Percentiles rank a stretch among this genome's conserved stretches.
Conservation (phyloP, 1,284 basidiomycete genomes). For the Leccinum holopus region DNA sequence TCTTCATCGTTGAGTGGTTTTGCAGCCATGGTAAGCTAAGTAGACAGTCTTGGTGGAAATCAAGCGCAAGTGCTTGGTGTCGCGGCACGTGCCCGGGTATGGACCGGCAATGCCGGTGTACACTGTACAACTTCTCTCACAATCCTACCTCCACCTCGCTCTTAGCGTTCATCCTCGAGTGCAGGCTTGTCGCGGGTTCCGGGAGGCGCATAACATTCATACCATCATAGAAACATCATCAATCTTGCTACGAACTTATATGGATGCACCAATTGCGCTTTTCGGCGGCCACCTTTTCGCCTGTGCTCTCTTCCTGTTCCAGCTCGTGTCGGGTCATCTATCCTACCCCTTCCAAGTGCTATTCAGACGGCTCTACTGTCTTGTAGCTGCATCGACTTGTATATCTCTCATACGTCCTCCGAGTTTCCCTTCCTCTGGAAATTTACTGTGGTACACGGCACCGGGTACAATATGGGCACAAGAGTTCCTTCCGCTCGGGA, state of each 20-base stretch:
- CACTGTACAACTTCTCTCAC: no score
- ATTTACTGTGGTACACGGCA: constrained; percentile 66
- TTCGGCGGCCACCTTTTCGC: constrained; percentile 23
- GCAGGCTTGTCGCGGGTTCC: neutral
- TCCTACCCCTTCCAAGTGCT: constrained; percentile 20
- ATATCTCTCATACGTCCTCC: constrained; percentile 35
- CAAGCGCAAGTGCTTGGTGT: no score
- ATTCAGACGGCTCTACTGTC: constrained; percentile 24
- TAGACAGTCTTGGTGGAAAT: constrained; percentile 26
- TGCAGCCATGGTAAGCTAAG: constrained; percentile 45
- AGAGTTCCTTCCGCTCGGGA: constrained; percentile 67
- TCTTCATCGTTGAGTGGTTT: constrained; percentile 93
- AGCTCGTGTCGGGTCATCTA: constrained; percentile 18
- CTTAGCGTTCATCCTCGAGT: neutral
- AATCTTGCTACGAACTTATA: constrained; percentile 9
- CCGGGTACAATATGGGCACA: constrained; percentile 55
- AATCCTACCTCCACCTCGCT: neutral
- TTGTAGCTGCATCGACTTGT: constrained; percentile 25
- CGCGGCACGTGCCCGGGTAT: no score
- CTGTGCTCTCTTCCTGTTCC: constrained; percentile 12
- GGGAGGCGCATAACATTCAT: neutral
- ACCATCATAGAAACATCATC: neutral
- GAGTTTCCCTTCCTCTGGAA: constrained; percentile 66
- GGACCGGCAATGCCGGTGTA: no score
- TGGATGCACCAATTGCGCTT: constrained; percentile 24